Conservation (phyloP, 371 early-diverging fungal genomes). For the Mucor indicus region DNA sequence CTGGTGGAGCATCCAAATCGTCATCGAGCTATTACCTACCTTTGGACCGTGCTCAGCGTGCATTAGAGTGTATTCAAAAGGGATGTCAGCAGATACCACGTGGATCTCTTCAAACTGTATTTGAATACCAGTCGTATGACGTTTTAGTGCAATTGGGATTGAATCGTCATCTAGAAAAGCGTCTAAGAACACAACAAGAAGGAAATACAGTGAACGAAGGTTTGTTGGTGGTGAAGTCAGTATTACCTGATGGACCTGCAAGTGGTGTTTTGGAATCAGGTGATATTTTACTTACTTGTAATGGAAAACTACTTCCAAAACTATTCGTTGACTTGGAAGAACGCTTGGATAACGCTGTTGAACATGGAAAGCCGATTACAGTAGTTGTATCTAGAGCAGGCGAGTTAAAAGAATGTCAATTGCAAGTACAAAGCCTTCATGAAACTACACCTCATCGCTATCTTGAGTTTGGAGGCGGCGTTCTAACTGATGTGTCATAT, state of each 20-base stretch:
- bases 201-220: constrained; percentile 48
- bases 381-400: constrained; percentile 73
- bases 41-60: constrained; percentile 66
- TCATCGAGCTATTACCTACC: constrained; percentile 66
- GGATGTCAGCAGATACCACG: constrained; percentile 62
- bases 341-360: constrained; percentile 69
- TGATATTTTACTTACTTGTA: constrained; percentile 67
- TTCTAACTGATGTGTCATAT: constrained; percentile 81
- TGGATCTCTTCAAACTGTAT: constrained; percentile 76
- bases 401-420: constrained; percentile 41
- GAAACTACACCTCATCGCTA: constrained; percentile 65
- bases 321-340: constrained; percentile 65
- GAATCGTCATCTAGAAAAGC: constrained; percentile 51
- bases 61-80: constrained; percentile 55
- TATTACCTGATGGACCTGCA: constrained; percentile 73
- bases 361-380: constrained; percentile 33
- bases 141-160: constrained; percentile 60
- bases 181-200: constrained; percentile 54
- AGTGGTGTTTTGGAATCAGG: constrained; percentile 64
- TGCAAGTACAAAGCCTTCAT: constrained; percentile 79
- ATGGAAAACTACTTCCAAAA: constrained; percentile 55
- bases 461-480: constrained; percentile 85
- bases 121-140: constrained; percentile 62
- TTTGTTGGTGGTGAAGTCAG: constrained; percentile 67
- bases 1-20: constrained; percentile 58